Evolutionary conservation across 169 alveolate species (phyloP), one percentile per base, ranked within the genome.

Genomic region (Ichthyophthirius multifiliis): DNA sequence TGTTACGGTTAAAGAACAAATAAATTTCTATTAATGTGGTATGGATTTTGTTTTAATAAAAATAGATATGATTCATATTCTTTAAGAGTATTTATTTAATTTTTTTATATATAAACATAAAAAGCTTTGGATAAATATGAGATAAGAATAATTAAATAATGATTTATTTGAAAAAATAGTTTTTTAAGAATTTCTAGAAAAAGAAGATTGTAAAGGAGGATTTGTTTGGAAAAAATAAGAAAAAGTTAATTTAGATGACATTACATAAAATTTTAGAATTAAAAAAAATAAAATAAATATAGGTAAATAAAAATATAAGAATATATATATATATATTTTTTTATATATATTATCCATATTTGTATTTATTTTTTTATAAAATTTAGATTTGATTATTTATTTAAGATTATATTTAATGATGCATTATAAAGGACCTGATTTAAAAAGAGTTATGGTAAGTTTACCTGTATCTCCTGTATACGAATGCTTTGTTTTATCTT

Each of bases 1-100:
- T 78, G 78, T 1, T 78, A 78, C 35, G 84, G 84, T 1, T n/a
- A 64, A 7, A 65, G 84, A 18, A 78, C 84, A 5, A 78, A 78
- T 65, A 23, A 78, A 65, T 78, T 78, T 35, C 27, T 78, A 4
- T 18, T 78, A 13, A n/a, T 62, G 48, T 78, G 84, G 84, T 78
- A 78, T 45, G 84, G 84, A 37, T 78, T 78, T 65, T 65, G 78
- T 5, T 44, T 78, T 16, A 0, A 20, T 20, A 55, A 78, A 3
- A 78, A 78, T 34, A 39, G 47, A 15, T 78, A 78, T 18, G 73
- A 75, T 44, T 78, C 84, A 0, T 78, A 43, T 44, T 63, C 67
- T 27, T 78, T 78, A 64, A 78, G 84, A 65, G 84, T 78, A 78
- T 31, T 43, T 20, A 41, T 9, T 5, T 18, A 32, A 12, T 41